These are phyloP conservation scores for Peziza echinospora DNA, from an alignment of 495 filamentous ascomycete species.

Conservation along the genomic window DNA sequence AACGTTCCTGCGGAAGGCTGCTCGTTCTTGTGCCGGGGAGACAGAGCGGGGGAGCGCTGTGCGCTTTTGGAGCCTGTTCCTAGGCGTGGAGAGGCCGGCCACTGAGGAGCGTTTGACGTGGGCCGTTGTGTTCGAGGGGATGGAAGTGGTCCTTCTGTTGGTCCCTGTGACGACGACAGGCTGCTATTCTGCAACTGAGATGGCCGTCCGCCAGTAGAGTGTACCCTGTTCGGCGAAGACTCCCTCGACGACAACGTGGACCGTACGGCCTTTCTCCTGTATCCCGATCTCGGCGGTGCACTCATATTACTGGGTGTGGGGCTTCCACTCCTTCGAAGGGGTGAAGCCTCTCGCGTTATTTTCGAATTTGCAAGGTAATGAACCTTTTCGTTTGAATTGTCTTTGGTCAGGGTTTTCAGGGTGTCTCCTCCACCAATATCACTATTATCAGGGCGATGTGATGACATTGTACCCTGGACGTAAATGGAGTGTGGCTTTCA, in stretches of 20 bases:
- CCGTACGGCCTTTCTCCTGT: constrained; percentile 3
- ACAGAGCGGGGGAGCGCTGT: constrained; percentile 13
- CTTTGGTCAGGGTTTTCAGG: background rate
- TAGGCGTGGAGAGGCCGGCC: constrained; percentile 15
- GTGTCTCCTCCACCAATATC: background rate
- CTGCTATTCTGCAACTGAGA: background rate
- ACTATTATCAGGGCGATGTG: background rate
- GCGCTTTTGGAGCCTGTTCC: background rate
- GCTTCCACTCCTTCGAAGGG: constrained; percentile 12
- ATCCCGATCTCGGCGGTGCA: background rate
- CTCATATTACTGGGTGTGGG: background rate
- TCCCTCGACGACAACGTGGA: constrained; percentile 17
- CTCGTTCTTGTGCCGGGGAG: constrained; percentile 22
- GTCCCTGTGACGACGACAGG: background rate
- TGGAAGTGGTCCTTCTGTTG: constrained; percentile 3
- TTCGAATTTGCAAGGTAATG: too few species aligned
- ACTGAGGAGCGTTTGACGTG: constrained; percentile 15
- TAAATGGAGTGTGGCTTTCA: background rate
- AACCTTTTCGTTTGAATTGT: background rate
- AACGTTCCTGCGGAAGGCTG: constrained; percentile 26
- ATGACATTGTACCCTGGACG: background rate
- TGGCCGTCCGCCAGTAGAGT: constrained; percentile 6
- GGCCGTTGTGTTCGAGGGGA: constrained; percentile 15
- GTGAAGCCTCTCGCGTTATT: background rate
- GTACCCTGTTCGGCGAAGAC: constrained; percentile 16